phyloP scores from a whole-genome alignment of 2,329 filamentous ascomycete species.

The Ophiognomonia clavigignenti-juglandacearum region DNA sequence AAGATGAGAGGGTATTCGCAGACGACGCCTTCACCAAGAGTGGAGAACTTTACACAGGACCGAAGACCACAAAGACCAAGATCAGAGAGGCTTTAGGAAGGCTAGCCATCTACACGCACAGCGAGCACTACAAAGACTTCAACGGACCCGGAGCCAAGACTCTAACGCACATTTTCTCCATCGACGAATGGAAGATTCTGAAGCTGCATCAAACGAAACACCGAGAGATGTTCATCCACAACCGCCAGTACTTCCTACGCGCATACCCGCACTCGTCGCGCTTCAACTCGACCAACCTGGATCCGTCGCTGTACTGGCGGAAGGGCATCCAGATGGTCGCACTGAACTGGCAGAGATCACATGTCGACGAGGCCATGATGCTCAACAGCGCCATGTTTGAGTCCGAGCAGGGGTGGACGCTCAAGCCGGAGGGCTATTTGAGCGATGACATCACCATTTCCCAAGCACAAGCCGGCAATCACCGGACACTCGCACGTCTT shows the following conservation, averaged over 20 bases:
- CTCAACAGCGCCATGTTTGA: slow-evolving; percentile 98
- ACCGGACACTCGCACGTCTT: slow-evolving; percentile 55
- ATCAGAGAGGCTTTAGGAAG: slow-evolving; percentile 69
- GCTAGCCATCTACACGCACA: slow-evolving; percentile 81
- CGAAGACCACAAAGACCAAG: slow-evolving; percentile 48
- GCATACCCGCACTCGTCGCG: slow-evolving; percentile 80
- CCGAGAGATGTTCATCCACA: slow-evolving; percentile 78
- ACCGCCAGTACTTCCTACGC: slow-evolving; percentile 81
- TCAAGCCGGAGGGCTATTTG: slow-evolving; percentile 76
- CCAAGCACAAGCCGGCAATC: slow-evolving; percentile 41
- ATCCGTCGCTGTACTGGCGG: slow-evolving; percentile 87
- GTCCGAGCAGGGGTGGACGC: slow-evolving; percentile 74
- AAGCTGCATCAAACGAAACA: slow-evolving; percentile 56
- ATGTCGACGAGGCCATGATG: slow-evolving; percentile 86
- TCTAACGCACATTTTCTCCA: slow-evolving; percentile 74
- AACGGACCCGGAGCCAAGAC: slow-evolving; percentile 57
- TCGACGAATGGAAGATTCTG: slow-evolving; percentile 74
- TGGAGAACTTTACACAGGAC: slow-evolving; percentile 17
- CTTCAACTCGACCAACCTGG: slow-evolving; percentile 87
- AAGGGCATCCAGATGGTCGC: slow-evolving; percentile 96
- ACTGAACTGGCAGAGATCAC: slow-evolving; percentile 84
- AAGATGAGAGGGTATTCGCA: slow-evolving; percentile 33
- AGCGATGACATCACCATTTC: slow-evolving; percentile 34
- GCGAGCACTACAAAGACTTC: slow-evolving; percentile 73
- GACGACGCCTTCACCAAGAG: slow-evolving; percentile 9